A percentile compares a stretch with the other conserved stretches of the same genome.
These are phyloP conservation scores for Diaporthe amygdali DNA, from an alignment of 2,329 filamentous ascomycete genomes.

Conservation along the genomic window DNA sequence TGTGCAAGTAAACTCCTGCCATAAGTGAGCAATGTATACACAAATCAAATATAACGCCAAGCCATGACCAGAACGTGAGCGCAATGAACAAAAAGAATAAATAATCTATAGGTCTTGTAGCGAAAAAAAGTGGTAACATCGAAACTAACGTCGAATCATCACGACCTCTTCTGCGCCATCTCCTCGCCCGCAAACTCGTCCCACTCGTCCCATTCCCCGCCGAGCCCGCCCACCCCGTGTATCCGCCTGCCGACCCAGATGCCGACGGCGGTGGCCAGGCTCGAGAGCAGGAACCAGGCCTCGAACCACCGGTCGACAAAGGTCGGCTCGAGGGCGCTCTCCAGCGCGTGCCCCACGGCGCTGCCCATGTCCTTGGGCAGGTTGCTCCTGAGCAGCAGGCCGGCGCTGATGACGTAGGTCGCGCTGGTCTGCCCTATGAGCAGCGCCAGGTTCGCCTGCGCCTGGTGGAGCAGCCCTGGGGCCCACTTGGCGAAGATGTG, in stretches of 20 bases:
- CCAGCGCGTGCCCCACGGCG: slow-evolving; percentile 78
- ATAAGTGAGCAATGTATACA: background rate
- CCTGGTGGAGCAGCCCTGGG: slow-evolving; percentile 73
- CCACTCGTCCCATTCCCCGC: slow-evolving; percentile 60
- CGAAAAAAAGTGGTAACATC: background rate
- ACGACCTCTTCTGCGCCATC: slow-evolving; percentile 73
- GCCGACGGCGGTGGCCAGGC: slow-evolving; percentile 68
- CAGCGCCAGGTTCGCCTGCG: slow-evolving; percentile 79
- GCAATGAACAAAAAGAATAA: background rate
- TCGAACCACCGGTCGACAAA: slow-evolving; percentile 89
- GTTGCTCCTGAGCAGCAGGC: slow-evolving; percentile 78
- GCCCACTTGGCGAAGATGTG: slow-evolving; percentile 79
- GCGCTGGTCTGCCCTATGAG: slow-evolving; percentile 81
- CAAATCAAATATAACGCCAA: background rate
- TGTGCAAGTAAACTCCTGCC: no score
- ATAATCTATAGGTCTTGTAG: background rate
- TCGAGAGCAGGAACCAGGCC: slow-evolving; percentile 79
- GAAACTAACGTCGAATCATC: slow-evolving; percentile 29
- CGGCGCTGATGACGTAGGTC: slow-evolving; percentile 84
- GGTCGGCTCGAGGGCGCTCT: slow-evolving; percentile 73
- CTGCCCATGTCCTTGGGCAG: slow-evolving; percentile 78
- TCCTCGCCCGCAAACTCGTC: slow-evolving; percentile 69
- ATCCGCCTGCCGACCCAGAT: slow-evolving; percentile 75
- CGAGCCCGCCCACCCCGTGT: slow-evolving; percentile 39
- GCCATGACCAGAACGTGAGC: background rate